Evolutionary conservation across 495 filamentous ascomycete species (phyloP), one percentile per base, ranked within the genome.

Genomic region (Halenospora varia): DNA sequence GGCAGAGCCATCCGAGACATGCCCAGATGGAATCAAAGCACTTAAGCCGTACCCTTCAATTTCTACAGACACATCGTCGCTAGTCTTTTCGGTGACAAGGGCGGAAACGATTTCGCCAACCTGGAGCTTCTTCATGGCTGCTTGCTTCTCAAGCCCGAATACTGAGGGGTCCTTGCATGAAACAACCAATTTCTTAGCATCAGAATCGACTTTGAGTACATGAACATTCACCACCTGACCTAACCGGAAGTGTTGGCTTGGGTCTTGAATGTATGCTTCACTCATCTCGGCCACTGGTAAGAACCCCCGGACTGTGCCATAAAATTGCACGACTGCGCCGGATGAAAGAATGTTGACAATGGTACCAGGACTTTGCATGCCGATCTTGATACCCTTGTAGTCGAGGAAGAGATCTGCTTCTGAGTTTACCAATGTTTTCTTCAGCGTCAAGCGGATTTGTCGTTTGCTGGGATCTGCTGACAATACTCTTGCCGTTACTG

Each of bases 221-320:
- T 89, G 86, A 26, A 96, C 88, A 70, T 82, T 96, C 59, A 98
- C 86, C 17, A 94, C 91, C 67, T 98, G 94, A 1, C 95, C 94
- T 8, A 82, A 72, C 26, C 86, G 82, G 73, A 98, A 98, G 68
- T 98, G 92, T 64, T 94, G 82, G 44, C 79, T 82, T 6, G 92
- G 90, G 65, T 96, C 88, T 63, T 88, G 81, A 62, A 98, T 96
- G 69, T 85, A 97, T 13, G 92, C 89, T 66, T 97, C 95, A 68
- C 92, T 96, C 95, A 98, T 97, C 67, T 98, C 93, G 2, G 88
- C 88, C 2, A 95, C 84, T 1, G 94, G 93, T 54, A 98, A 79
- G 72, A 93, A 97, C 10, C 84, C 95, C 48, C 82, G 81, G 40
- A 97, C 73, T 9, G 76, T 70, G 20, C 91, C 90, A 65, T 92